phyloP scores from a whole-genome alignment of 2,329 filamentous ascomycete species.

The Colletotrichum acutatum region DNA sequence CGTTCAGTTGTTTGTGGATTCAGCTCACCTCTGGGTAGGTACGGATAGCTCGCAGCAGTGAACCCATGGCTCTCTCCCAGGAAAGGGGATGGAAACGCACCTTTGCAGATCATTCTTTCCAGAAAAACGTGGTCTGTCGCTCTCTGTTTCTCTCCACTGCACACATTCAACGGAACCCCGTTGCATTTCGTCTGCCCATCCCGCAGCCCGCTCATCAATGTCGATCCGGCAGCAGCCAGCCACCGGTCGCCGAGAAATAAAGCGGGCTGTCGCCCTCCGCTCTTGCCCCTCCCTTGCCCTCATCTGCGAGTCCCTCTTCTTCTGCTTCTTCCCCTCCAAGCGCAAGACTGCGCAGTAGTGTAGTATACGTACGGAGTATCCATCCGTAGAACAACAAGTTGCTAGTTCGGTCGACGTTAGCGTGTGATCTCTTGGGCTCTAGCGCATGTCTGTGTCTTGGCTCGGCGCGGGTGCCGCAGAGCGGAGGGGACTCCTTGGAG shows the following conservation, averaged over 20 bases:
- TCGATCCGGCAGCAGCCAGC: conserved; percentile 35
- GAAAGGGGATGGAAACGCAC: neutral
- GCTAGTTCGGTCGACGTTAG: neutral
- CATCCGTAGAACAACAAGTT: neutral
- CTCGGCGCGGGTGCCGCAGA: neutral
- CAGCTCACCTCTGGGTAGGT: neutral
- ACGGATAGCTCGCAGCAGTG: neutral
- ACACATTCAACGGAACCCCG: conserved; percentile 12
- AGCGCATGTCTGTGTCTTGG: neutral
- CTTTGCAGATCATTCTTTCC: conserved; percentile 10
- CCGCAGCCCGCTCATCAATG: neutral
- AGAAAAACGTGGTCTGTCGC: conserved; percentile 11
- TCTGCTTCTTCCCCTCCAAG: neutral
- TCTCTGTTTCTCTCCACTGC: neutral
- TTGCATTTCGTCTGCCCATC: conserved; percentile 15
- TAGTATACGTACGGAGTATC: no score
- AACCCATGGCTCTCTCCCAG: neutral
- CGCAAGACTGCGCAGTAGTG: neutral
- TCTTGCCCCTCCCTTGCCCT: neutral
- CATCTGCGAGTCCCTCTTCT: neutral
- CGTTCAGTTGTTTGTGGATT: neutral
- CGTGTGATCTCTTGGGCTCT: neutral
- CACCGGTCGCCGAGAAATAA: conserved; percentile 3
- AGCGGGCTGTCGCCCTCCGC: neutral
- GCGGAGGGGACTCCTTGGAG: neutral